Conservation (phyloP, 1,284 basidiomycete species). For the Gymnopus androsaceus region DNA sequence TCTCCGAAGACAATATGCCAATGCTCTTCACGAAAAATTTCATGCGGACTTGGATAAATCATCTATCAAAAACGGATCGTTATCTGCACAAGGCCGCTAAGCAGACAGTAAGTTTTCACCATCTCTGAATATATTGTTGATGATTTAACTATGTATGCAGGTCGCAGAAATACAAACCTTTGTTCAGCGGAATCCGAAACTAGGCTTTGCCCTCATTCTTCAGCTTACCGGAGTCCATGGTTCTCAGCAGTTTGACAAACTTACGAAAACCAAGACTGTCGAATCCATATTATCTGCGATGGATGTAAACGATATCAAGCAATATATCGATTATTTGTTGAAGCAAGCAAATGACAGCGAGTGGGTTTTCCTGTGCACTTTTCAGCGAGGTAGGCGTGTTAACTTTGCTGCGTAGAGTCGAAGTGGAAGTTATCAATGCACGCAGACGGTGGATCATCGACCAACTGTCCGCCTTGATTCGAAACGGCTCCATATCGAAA, state of each 20-base stretch:
- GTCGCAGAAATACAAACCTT: constrained; percentile 75
- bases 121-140: constrained; percentile 4
- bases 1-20: constrained; percentile 69
- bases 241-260: constrained; percentile 85
- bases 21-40: constrained; percentile 95
- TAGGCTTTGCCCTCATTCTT: constrained; percentile 84
- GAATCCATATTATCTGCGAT: constrained; percentile 83
- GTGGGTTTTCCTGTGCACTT: constrained; percentile 1
- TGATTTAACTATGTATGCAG: constrained; percentile 47
- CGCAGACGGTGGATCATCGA: constrained; percentile 84
- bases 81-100: constrained; percentile 88
- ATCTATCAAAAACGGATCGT: constrained; percentile 85
- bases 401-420: constrained; percentile 40
- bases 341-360: constrained; percentile 58
- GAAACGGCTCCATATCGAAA: constrained; percentile 82
- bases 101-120: constrained; percentile 59
- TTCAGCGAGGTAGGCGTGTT: background rate
- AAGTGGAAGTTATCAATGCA: constrained; percentile 50
- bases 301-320: constrained; percentile 74
- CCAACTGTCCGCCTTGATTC: constrained; percentile 79
- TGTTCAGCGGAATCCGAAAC: constrained; percentile 75
- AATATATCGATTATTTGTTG: constrained; percentile 77
- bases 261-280: constrained; percentile 93
- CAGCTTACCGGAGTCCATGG: constrained; percentile 89
- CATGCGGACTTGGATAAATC: constrained; percentile 96